Conservation (phyloP, 2,329 filamentous ascomycete genomes). For the Colletotrichum magnum region DNA sequence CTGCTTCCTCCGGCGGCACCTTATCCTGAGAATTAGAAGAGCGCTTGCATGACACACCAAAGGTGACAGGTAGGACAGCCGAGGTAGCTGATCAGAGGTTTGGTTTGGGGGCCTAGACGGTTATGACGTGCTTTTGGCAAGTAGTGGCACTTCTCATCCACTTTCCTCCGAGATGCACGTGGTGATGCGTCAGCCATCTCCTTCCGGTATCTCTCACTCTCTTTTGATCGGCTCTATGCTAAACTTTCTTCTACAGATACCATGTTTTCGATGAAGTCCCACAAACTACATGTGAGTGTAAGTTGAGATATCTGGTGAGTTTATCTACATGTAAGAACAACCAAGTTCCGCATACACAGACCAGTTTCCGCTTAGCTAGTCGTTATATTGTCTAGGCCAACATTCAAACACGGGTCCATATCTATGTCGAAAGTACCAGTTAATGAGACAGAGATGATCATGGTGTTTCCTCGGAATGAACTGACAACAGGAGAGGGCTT, state of each 20-base stretch:
- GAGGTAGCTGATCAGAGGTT: no score
- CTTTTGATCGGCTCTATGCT: not conserved
- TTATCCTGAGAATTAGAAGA: not conserved
- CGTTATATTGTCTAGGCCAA: not conserved
- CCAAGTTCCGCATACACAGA: not conserved
- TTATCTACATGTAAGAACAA: not conserved
- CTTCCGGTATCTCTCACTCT: not conserved
- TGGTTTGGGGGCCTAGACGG: not conserved
- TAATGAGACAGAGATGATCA: not conserved
- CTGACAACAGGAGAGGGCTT: not conserved
- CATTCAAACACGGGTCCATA: not conserved
- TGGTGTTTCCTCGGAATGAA: not conserved
- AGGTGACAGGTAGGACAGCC: no score
- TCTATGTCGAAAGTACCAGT: not conserved
- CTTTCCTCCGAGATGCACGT: not conserved
- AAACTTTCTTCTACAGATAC: not conserved
- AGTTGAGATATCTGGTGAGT: not conserved
- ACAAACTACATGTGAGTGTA: not conserved
- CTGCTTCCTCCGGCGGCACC: constrained; percentile 18
- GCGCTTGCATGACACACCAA: no score
- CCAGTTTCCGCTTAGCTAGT: not conserved
- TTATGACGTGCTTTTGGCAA: constrained; percentile 4
- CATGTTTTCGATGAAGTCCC: not conserved
- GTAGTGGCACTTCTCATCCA: not conserved
- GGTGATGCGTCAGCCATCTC: not conserved